Conservation (phyloP, 305 asterid genomes). For the Rubia tinctorum region DNA sequence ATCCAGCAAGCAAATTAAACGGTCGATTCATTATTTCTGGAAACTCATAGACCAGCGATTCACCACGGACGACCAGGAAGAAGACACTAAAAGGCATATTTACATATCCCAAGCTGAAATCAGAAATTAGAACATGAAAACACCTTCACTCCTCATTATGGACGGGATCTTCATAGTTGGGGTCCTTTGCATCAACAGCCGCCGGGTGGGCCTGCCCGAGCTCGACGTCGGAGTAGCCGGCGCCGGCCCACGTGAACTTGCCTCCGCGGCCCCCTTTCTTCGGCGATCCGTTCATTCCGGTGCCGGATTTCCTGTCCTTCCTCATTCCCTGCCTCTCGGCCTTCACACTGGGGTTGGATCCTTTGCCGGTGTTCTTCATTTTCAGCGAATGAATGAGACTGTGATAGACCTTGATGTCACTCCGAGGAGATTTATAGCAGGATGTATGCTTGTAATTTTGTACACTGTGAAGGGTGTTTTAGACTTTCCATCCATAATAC, state of each 20-base stretch:
- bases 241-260: conserved; percentile 80
- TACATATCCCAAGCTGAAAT: conserved; percentile 1
- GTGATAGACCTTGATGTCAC: background rate
- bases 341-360: conserved; percentile 24
- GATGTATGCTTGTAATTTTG: background rate
- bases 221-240: conserved; percentile 52
- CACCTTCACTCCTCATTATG: background rate
- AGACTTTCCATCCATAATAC: background rate
- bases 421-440: conserved; percentile 3
- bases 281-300: conserved; percentile 58
- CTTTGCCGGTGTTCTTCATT: conserved; percentile 41
- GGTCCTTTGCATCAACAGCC: conserved; percentile 49
- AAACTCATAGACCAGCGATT: background rate
- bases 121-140: background rate
- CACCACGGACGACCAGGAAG: too few relatives aligned
- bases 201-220: conserved; percentile 31
- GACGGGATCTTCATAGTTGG: conserved; percentile 49
- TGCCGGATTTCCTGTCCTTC: conserved; percentile 52
- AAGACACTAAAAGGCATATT: conserved; percentile 7
- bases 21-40: background rate
- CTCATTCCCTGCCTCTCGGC: conserved; percentile 29
- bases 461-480: background rate
- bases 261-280: conserved; percentile 87
- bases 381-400: background rate
- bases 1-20: background rate